phyloP scores from a whole-genome alignment of 306 rosid genomes.

The Medicago lupulina region DNA sequence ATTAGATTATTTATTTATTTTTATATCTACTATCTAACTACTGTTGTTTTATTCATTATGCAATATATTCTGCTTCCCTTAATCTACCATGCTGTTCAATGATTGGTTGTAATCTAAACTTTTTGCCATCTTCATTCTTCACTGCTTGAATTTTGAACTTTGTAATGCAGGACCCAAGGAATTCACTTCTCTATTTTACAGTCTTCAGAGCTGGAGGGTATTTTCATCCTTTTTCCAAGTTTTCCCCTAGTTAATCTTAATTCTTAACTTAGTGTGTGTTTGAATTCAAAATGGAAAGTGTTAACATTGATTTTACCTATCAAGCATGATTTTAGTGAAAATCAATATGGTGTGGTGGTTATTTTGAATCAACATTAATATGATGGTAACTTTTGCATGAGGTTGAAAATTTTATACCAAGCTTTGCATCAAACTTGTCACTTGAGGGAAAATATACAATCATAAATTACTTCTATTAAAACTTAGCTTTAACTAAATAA shows the following conservation, averaged over 20 bases:
- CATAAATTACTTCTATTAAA: background rate
- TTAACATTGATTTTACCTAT: background rate
- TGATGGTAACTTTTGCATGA: background rate
- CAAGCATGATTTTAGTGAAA: background rate
- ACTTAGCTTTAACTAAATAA: background rate
- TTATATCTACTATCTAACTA: background rate
- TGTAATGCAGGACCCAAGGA: conserved; percentile 87
- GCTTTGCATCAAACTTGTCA: background rate
- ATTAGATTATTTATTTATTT: background rate
- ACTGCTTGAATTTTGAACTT: conserved; percentile 21
- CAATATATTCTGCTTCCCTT: background rate
- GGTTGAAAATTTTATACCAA: background rate
- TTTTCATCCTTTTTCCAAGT: background rate
- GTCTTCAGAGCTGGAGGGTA: conserved; percentile 98
- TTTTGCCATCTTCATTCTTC: conserved; percentile 1
- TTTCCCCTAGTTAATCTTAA: background rate
- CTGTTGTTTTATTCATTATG: background rate
- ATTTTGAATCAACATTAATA: background rate
- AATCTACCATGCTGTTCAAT: background rate
- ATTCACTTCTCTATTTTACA: conserved; percentile 79
- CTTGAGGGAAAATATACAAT: background rate
- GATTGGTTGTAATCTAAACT: background rate
- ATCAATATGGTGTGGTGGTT: background rate
- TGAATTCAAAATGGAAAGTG: background rate
- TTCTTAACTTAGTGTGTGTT: conserved; percentile 1